Evolutionary conservation across 2,329 filamentous ascomycete genomes (phyloP).

Genomic region (Aspergillus ochraceus): DNA sequence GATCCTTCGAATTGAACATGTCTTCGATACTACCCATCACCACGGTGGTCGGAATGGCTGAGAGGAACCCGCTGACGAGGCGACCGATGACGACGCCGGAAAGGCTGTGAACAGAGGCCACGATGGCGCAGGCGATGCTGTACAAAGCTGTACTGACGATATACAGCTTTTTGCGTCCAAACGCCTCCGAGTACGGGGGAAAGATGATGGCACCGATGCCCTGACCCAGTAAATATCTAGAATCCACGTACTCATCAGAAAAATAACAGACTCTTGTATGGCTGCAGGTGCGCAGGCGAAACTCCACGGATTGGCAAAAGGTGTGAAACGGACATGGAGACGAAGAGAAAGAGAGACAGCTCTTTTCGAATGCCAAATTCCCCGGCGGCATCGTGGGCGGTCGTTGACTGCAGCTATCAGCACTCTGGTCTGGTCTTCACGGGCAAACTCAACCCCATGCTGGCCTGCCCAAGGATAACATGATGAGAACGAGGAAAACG

Average conservation of each 20-base stretch:
- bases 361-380: constrained; percentile 28
- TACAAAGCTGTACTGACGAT: constrained; percentile 31
- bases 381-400: constrained; percentile 25
- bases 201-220: constrained; percentile 35
- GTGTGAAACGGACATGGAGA: constrained; percentile 15
- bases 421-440: not conserved
- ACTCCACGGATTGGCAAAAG: not conserved
- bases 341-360: constrained; percentile 33
- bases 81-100: constrained; percentile 43
- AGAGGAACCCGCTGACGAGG: constrained; percentile 46
- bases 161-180: constrained; percentile 40
- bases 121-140: constrained; percentile 36
- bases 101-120: constrained; percentile 39
- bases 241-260: not conserved
- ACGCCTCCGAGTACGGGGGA: constrained; percentile 39
- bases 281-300: not conserved
- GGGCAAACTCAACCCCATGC: not conserved
- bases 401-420: constrained; percentile 26
- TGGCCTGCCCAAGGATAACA: not conserved
- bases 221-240: constrained; percentile 38
- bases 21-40: constrained; percentile 52
- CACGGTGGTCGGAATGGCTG: constrained; percentile 50
- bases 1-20: constrained; percentile 47
- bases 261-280: not conserved
- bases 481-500: constrained; percentile 11